Percentiles rank a stretch among this genome's conserved stretches.
These are phyloP conservation scores for Bjerkandera adusta DNA, from an alignment of 1,284 basidiomycete species.

Conservation along the genomic window DNA sequence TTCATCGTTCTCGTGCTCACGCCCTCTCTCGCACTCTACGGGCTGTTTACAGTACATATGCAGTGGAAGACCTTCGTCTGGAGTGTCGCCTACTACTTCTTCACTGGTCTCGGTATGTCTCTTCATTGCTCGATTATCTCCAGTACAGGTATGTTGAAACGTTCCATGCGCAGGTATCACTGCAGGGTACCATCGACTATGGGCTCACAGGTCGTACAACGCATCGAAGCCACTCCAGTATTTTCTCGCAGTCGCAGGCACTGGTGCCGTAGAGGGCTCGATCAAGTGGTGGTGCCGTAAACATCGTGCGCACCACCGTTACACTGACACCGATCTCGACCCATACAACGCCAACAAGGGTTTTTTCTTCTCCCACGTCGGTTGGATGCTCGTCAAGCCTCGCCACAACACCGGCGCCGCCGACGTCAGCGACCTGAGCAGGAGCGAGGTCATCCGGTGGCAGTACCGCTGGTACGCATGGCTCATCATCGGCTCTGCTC, in stretches of 20 bases:
- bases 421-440: conserved; percentile 79
- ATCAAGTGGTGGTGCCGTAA: conserved; percentile 93
- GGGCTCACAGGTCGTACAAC: conserved; percentile 89
- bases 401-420: conserved; percentile 73
- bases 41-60: conserved; percentile 57
- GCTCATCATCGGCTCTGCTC: conserved; percentile 53
- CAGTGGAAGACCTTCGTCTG: conserved; percentile 69
- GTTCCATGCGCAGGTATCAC: neutral
- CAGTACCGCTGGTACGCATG: conserved; percentile 75
- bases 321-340: conserved; percentile 89
- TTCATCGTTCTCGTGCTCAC: conserved; percentile 65
- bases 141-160: neutral
- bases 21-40: conserved; percentile 70
- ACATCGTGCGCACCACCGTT: conserved; percentile 88
- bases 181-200: conserved; percentile 85
- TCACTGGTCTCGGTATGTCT: conserved; percentile 72
- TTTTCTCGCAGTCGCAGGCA: conserved; percentile 74
- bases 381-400: conserved; percentile 89
- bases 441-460: conserved; percentile 76
- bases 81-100: conserved; percentile 77
- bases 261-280: conserved; percentile 87
- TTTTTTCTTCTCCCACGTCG: conserved; percentile 80
- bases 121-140: neutral
- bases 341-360: conserved; percentile 88
- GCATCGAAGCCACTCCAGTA: conserved; percentile 78